Conservation (phyloP, 1,284 basidiomycete genomes). For the Apiotrichum mycotoxinovorans region DNA sequence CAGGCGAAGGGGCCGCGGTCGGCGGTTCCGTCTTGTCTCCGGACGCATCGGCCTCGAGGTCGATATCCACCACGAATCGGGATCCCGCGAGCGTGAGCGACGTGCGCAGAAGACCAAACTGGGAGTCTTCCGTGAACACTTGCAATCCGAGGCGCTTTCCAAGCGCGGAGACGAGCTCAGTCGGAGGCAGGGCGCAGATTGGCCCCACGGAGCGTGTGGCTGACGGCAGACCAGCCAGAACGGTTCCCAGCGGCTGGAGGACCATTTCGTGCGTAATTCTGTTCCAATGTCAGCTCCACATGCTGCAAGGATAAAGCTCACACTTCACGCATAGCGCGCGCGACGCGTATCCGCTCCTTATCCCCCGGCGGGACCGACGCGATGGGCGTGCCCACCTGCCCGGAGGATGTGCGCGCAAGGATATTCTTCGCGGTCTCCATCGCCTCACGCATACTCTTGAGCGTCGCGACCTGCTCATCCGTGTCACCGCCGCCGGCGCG, state of each 20-base stretch:
- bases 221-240: slow-evolving; percentile 15
- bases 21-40: slow-evolving; percentile 25
- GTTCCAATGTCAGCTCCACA: slow-evolving; percentile 1
- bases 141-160: slow-evolving; percentile 31
- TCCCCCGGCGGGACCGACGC: neutral
- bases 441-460: slow-evolving; percentile 34
- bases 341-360: slow-evolving; percentile 15
- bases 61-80: slow-evolving; percentile 44
- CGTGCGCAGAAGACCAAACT: slow-evolving; percentile 41
- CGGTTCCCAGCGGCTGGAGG: slow-evolving; percentile 23
- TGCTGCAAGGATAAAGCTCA: slow-evolving; percentile 1
- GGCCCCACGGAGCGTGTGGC: slow-evolving; percentile 18
- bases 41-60: slow-evolving; percentile 35
- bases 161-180: slow-evolving; percentile 33
- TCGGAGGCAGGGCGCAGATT: slow-evolving; percentile 21
- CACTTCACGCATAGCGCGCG: slow-evolving; percentile 22
- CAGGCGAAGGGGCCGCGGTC: slow-evolving; percentile 2
- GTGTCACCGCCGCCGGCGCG: slow-evolving; percentile 10
- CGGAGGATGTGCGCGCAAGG: neutral
- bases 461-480: slow-evolving; percentile 21
- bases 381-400: neutral
- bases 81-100: slow-evolving; percentile 40
- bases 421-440: slow-evolving; percentile 20
- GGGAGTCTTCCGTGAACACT: slow-evolving; percentile 43
- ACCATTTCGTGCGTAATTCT: slow-evolving; percentile 35